Percentiles rank a stretch among this genome's conserved stretches.
These are phyloP conservation scores for Nematocida sp. DNA, from an alignment of 371 early-diverging fungal species.

Conservation along the genomic window DNA sequence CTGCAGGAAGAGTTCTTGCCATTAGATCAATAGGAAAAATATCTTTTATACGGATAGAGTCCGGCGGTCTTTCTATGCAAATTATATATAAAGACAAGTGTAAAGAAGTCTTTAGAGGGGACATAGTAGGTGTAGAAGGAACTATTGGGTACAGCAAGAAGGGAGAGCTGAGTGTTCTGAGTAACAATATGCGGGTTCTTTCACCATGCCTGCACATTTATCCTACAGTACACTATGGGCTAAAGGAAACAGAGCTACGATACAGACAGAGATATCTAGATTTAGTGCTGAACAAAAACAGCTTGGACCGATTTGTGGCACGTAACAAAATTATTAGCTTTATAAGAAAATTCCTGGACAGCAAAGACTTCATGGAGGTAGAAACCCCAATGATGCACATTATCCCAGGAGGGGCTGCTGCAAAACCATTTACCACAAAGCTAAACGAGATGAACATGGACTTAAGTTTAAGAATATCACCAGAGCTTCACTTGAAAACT, in stretches of 20 bases:
- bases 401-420: conserved; percentile 97
- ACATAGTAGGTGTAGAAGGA: conserved; percentile 91
- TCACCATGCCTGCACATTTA: conserved; percentile 91
- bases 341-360: conserved; percentile 85
- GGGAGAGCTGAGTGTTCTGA: conserved; percentile 92
- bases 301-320: conserved; percentile 83
- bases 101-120: conserved; percentile 80
- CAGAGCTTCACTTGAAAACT: conserved; percentile 95
- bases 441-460: conserved; percentile 97
- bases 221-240: conserved; percentile 88
- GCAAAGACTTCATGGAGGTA: conserved; percentile 90
- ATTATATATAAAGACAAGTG: conserved; percentile 22
- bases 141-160: conserved; percentile 84
- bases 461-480: conserved; percentile 95
- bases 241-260: conserved; percentile 85
- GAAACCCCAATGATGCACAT: conserved; percentile 99
- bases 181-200: conserved; percentile 78
- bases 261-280: conserved; percentile 97
- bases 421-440: conserved; percentile 97
- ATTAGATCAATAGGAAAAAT: conserved; percentile 42
- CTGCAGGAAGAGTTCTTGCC: conserved; percentile 50
- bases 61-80: conserved; percentile 21
- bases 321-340: conserved; percentile 87
- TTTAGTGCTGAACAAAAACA: conserved; percentile 91
- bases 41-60: conserved; percentile 56